These are phyloP conservation scores for Diaporthe longicolla DNA, from an alignment of 2,329 filamentous ascomycete species.

Conservation along the genomic window DNA sequence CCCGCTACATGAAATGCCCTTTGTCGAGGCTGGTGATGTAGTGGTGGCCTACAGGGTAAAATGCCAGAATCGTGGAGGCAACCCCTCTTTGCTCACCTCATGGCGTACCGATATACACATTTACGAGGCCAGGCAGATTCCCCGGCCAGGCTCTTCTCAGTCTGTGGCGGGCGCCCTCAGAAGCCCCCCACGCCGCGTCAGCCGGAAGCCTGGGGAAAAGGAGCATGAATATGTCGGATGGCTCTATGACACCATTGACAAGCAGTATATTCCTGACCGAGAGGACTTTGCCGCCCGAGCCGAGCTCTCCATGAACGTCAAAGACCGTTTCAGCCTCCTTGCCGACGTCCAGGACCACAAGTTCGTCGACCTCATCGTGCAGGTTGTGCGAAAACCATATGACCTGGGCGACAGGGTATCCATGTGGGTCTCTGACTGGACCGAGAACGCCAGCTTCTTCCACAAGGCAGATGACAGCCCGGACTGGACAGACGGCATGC, in stretches of 20 bases:
- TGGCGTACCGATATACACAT: conserved; percentile 57
- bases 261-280: conserved; percentile 58
- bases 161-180: conserved; percentile 49
- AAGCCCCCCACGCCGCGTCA: conserved; percentile 36
- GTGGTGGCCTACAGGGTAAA: conserved; percentile 72
- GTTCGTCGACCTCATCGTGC: conserved; percentile 79
- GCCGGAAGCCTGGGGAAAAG: conserved; percentile 45
- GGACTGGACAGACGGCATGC: conserved; percentile 48
- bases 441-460: conserved; percentile 75
- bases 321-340: conserved; percentile 74
- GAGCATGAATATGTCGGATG: conserved; percentile 63
- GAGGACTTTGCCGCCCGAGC: conserved; percentile 59
- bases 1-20: conserved; percentile 62
- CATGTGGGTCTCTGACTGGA: conserved; percentile 88
- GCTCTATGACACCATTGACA: conserved; percentile 62
- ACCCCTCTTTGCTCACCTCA: conserved; percentile 61
- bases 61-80: conserved; percentile 57
- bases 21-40: conserved; percentile 70
- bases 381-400: conserved; percentile 72
- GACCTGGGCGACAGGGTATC: conserved; percentile 63
- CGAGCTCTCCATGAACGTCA: conserved; percentile 58
- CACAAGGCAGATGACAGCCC: conserved; percentile 57
- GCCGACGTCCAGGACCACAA: conserved; percentile 68
- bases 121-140: conserved; percentile 50
- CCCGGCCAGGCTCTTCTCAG: neutral